Evolutionary conservation across 768 basidiomycete species (phyloP), one percentile per base, ranked within the genome.

Genomic region (Lactarius tabidus): DNA sequence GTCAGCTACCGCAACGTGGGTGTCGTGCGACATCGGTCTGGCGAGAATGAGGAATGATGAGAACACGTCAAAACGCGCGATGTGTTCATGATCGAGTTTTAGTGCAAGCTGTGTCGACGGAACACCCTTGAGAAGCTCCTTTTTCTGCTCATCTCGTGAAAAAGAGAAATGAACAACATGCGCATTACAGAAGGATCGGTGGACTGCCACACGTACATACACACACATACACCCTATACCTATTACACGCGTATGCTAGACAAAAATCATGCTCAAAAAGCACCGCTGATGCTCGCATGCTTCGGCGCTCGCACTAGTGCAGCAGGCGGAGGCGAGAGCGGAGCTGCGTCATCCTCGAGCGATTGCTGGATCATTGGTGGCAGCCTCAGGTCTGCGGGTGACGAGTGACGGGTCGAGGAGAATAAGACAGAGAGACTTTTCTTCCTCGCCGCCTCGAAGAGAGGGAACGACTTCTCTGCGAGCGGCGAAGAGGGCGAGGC

Each of bases 111-210:
- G 65, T 66, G 65, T 56, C 31, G 38, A 54, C 41, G 65, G 51
- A 36, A 52, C 6, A 38, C 28, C 60, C 28, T n/a, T n/a, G 41
- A 20, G 60, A 57, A 57, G 65, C 65, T 66, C 65, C 65, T 66
- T 66, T 65, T 35, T 48, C 33, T 10, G 17, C 41, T 51, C n/a
- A 41, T 51, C 45, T 62, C 60, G 60, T 39, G 56, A 60, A 54
- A n/a, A 28, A 39, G 51, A 33, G 38, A 62, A 53, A 66, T 66
- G 60, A 66, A 66, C 51, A 66, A 66, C 65, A 66, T 66, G 65
- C 65, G 60, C 60, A 60, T 45, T 66, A 33, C 33, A 33, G 33
- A 9, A 62, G 58, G 65, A 62, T 66, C 35, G 57, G 51, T 62
- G 60, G 36, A 66, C 65, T 45, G 61, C 65, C 65, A 66, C 65